Conservation (phyloP, 345 rosid genomes). For the Eucalyptus erythrocorys region DNA sequence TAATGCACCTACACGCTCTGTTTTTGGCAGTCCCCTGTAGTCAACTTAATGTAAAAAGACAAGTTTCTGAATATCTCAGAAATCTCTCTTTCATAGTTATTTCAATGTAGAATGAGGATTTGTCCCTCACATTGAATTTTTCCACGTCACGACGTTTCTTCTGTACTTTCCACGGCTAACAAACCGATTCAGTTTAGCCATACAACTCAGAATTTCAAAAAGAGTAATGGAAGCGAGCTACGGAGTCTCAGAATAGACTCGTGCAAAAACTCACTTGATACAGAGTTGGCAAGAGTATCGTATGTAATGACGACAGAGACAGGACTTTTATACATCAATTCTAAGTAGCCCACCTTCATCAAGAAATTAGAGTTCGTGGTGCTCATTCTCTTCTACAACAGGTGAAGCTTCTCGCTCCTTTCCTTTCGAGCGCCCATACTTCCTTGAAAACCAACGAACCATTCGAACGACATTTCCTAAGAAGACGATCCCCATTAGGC, state of each 20-base stretch:
- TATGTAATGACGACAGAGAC: background rate
- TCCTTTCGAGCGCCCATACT: background rate
- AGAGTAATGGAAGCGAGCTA: background rate
- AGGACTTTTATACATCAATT: background rate
- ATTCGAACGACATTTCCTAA: background rate
- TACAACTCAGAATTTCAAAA: background rate
- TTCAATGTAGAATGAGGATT: background rate
- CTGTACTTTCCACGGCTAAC: background rate
- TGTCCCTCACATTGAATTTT: background rate
- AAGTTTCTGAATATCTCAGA: background rate
- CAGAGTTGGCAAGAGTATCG: background rate
- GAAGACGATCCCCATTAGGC: background rate
- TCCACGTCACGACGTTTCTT: rapidly evolving
- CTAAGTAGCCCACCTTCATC: background rate
- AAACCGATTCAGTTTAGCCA: background rate
- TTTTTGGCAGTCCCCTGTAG: background rate
- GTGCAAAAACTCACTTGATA: background rate
- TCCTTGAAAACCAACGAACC: background rate
- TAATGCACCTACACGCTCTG: background rate
- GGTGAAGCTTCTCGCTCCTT: background rate
- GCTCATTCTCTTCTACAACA: background rate
- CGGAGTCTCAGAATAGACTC: background rate
- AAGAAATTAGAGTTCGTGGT: background rate
- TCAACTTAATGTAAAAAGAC: background rate
- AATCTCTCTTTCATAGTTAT: background rate